A percentile compares a stretch with the other conserved stretches of the same genome.
These are phyloP conservation scores for Apiotrichum porosum DNA, from an alignment of 1,284 basidiomycete genomes.

Conservation along the genomic window DNA sequence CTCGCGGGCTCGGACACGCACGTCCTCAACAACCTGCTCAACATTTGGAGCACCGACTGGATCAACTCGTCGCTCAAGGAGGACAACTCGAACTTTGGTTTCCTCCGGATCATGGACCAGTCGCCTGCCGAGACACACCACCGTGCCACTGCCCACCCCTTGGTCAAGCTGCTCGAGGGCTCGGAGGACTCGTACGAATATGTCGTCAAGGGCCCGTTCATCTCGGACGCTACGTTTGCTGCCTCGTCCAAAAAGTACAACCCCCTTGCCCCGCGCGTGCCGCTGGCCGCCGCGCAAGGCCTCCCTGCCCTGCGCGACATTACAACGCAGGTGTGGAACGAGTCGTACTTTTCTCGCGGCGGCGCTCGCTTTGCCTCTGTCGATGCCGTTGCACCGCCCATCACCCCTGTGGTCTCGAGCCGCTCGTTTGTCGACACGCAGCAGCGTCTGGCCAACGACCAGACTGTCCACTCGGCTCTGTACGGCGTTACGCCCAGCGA, in stretches of 20 bases:
- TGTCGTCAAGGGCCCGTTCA: slow-evolving; percentile 40
- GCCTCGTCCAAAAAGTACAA: slow-evolving; percentile 45
- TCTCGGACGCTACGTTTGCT: slow-evolving; percentile 57
- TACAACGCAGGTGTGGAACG: slow-evolving; percentile 59
- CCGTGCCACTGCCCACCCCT: slow-evolving; percentile 50
- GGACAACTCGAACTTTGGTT: slow-evolving; percentile 61
- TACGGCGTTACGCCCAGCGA: slow-evolving; percentile 77
- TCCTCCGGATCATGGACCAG: slow-evolving; percentile 65
- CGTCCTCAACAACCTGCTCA: slow-evolving; percentile 69
- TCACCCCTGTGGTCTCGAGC: slow-evolving; percentile 68
- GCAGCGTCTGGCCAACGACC: slow-evolving; percentile 52
- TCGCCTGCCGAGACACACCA: slow-evolving; percentile 60
- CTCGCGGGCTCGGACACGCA: slow-evolving; percentile 58
- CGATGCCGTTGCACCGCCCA: slow-evolving; percentile 75
- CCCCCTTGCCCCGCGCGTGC: slow-evolving; percentile 46
- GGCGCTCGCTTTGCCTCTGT: slow-evolving; percentile 77
- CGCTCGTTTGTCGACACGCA: slow-evolving; percentile 75
- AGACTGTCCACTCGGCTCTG: slow-evolving; percentile 67
- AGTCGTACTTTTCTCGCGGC: slow-evolving; percentile 73
- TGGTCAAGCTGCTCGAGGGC: slow-evolving; percentile 22
- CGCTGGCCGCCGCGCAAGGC: slow-evolving; percentile 14
- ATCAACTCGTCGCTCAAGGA: slow-evolving; percentile 67
- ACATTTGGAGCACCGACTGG: slow-evolving; percentile 85
- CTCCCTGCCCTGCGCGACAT: slow-evolving; percentile 53
- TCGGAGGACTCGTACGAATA: slow-evolving; percentile 12